Percentiles rank a stretch among this genome's conserved stretches.
phyloP scores from a whole-genome alignment of 2,329 filamentous ascomycete species.

The Paraconiothyrium brasiliense region DNA sequence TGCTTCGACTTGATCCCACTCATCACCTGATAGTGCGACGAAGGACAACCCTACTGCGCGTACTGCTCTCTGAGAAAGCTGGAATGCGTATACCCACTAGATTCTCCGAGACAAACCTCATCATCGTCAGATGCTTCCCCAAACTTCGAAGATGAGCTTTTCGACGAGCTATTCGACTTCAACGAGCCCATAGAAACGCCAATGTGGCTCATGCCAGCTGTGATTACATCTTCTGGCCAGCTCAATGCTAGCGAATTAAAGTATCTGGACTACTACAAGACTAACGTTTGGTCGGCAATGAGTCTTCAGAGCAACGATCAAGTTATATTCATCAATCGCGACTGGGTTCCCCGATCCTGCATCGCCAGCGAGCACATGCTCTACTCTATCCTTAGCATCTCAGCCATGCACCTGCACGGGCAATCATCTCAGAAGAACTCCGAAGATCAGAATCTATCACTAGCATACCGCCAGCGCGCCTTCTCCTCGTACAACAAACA shows the following conservation, averaged over 20 bases:
- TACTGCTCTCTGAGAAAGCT: slow-evolving; percentile 40
- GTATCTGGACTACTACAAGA: slow-evolving; percentile 39
- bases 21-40: slow-evolving; percentile 38
- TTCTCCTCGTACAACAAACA: slow-evolving; percentile 37
- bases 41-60: slow-evolving; percentile 35
- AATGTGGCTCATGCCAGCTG: slow-evolving; percentile 32
- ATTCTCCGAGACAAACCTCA: slow-evolving; percentile 14
- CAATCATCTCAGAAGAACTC: slow-evolving; percentile 22
- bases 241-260: slow-evolving; percentile 32
- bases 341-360: slow-evolving; percentile 33
- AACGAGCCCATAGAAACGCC: slow-evolving; percentile 18
- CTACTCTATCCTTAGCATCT: slow-evolving; percentile 39
- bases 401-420: slow-evolving; percentile 34
- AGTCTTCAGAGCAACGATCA: slow-evolving; percentile 30
- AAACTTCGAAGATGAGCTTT: slow-evolving; percentile 4
- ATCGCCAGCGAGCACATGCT: slow-evolving; percentile 36
- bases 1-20: slow-evolving; percentile 1
- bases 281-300: slow-evolving; percentile 34
- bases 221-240: slow-evolving; percentile 30
- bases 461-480: slow-evolving; percentile 40
- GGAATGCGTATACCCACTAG: slow-evolving; percentile 35
- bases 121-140: slow-evolving; percentile 4
- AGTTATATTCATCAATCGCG: slow-evolving; percentile 31
- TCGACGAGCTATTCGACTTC: slow-evolving; percentile 27
- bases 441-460: slow-evolving; percentile 23